Conservation (phyloP, 192 early-diverging fungal species). For the Coemansia sp. region DNA sequence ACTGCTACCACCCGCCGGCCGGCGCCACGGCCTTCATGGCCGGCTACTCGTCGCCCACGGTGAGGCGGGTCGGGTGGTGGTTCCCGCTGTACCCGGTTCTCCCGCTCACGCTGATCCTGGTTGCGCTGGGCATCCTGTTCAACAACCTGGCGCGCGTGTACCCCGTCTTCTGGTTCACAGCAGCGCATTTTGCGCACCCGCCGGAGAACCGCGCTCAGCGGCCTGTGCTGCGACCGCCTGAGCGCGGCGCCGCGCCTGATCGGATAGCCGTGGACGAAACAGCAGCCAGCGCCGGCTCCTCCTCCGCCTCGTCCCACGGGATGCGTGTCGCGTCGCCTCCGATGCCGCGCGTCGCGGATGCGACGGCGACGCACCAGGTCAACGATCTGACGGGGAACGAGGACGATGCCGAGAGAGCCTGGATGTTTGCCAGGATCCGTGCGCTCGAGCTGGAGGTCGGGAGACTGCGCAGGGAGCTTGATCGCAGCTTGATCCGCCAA, state of each 20-base stretch:
- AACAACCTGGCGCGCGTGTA: constrained; percentile 49
- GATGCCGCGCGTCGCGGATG: background rate
- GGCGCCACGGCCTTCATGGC: constrained; percentile 49
- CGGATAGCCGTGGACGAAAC: background rate
- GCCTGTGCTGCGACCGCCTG: too few relatives aligned
- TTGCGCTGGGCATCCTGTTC: constrained; percentile 27
- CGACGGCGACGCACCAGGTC: background rate
- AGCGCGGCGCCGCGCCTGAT: too few relatives aligned
- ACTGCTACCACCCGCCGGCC: constrained; percentile 52
- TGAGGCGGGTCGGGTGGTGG: constrained; percentile 47
- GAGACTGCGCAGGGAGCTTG: background rate
- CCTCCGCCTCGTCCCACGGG: background rate
- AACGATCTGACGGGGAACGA: constrained; percentile 1
- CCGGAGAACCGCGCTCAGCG: too few relatives aligned
- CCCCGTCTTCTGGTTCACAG: constrained; percentile 50
- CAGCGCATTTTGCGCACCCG: constrained; percentile 13
- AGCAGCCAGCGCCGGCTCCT: constrained; percentile 1
- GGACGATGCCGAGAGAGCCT: background rate
- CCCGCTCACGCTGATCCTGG: constrained; percentile 37
- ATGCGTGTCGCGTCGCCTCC: background rate
- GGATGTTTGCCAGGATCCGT: constrained; percentile 6
- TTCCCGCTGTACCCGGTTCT: constrained; percentile 50
- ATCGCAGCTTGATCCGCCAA: background rate
- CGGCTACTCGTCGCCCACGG: constrained; percentile 22
- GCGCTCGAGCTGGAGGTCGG: constrained; percentile 5